Percentiles rank a stretch among this genome's conserved stretches.
Conservation (phyloP, 2,329 filamentous ascomycete genomes). For the Epichloe sylvatica region DNA sequence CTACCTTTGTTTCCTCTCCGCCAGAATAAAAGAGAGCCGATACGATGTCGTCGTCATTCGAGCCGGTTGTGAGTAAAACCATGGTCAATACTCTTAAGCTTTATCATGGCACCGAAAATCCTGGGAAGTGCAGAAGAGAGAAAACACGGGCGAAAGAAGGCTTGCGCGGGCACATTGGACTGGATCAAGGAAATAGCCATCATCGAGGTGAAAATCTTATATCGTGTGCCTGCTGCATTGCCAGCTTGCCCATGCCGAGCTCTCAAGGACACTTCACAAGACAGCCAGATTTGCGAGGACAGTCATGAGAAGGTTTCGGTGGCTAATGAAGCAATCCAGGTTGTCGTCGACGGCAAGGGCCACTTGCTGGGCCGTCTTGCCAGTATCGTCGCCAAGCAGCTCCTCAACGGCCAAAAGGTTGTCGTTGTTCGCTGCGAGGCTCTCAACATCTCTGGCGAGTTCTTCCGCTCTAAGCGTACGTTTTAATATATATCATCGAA, state of each 20-base stretch:
- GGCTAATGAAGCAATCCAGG: slow-evolving; percentile 35
- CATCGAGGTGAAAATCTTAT: not conserved
- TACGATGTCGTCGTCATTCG: slow-evolving; percentile 52
- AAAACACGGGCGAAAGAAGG: slow-evolving; percentile 1
- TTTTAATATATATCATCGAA: slow-evolving; percentile 21
- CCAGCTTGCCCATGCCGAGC: not conserved
- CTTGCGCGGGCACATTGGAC: slow-evolving; percentile 4
- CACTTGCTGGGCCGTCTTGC: slow-evolving; percentile 98
- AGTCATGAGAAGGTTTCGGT: slow-evolving; percentile 7
- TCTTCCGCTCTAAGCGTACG: slow-evolving; percentile 99
- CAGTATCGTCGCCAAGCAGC: slow-evolving; percentile 96
- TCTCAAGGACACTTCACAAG: not conserved
- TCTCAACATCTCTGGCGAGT: slow-evolving; percentile 99
- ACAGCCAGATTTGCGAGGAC: not conserved
- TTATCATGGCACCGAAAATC: slow-evolving; percentile 5
- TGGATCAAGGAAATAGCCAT: not conserved
- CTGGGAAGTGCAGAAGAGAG: slow-evolving; percentile 2
- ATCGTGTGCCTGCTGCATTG: slow-evolving; percentile 2
- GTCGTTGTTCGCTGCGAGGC: slow-evolving; percentile 97
- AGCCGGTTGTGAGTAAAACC: slow-evolving; percentile 50
- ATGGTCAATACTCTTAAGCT: not conserved
- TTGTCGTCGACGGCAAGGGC: slow-evolving; percentile 99
- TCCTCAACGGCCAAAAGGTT: slow-evolving; percentile 98
- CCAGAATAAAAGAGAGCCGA: slow-evolving; percentile 21
- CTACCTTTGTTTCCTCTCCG: slow-evolving; percentile 18